These are phyloP conservation scores for Cornus kousa DNA, from an alignment of 148 eudicot species.

Conservation along the genomic window DNA sequence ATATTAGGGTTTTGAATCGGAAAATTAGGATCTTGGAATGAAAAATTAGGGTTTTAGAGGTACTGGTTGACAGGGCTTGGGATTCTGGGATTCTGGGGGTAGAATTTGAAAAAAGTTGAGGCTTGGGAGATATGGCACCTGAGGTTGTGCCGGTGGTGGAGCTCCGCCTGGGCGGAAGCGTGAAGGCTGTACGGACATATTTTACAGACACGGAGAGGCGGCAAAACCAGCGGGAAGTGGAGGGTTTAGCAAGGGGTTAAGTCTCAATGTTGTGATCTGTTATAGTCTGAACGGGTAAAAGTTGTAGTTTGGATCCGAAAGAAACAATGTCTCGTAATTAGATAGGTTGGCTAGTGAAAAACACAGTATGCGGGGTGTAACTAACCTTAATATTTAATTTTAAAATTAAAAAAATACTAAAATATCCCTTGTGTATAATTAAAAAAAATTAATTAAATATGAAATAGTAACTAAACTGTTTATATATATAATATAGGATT, in stretches of 20 bases:
- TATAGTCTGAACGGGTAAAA: too few relatives aligned
- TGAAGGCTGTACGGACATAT: constrained; percentile 37
- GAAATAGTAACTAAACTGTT: too few relatives aligned
- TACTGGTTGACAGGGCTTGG: constrained; percentile 13
- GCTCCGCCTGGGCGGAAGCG: constrained; percentile 15
- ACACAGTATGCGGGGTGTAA: too few relatives aligned
- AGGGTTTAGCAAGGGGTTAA: background rate
- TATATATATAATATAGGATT: too few relatives aligned
- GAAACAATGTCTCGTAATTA: too few relatives aligned
- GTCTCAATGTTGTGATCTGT: too few relatives aligned
- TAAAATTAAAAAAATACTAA: too few relatives aligned
- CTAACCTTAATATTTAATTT: too few relatives aligned
- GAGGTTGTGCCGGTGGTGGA: constrained; percentile 25
- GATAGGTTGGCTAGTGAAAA: too few relatives aligned
- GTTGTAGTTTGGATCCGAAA: too few relatives aligned
- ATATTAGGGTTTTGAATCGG: constrained; percentile 20
- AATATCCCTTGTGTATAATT: too few relatives aligned
- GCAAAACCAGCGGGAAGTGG: background rate
- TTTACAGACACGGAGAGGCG: background rate
- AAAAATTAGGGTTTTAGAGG: constrained; percentile 27
- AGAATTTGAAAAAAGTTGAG: background rate
- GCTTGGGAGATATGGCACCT: background rate
- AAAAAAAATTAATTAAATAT: too few relatives aligned
- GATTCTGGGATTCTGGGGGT: constrained; percentile 12
- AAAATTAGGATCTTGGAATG: constrained; percentile 8